These are phyloP conservation scores for Huntiella decipiens DNA, from an alignment of 2,329 filamentous ascomycete genomes.

Conservation along the genomic window DNA sequence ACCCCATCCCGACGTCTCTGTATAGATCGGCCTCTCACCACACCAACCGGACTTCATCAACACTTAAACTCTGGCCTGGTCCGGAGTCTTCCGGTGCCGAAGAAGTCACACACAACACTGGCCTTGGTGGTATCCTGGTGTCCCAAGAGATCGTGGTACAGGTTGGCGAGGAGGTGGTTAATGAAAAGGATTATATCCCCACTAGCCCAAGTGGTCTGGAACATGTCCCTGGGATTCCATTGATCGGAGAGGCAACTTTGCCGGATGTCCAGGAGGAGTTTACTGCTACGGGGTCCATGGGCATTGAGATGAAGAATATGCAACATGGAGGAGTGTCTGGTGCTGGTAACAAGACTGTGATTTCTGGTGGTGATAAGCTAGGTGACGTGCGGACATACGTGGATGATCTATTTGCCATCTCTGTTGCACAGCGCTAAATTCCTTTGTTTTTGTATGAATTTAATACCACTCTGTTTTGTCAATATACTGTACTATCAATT, in stretches of 20 bases:
- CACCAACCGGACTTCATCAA: slow-evolving; percentile 17
- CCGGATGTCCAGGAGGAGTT: background rate
- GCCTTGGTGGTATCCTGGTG: slow-evolving; percentile 40
- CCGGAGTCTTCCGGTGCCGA: slow-evolving; percentile 8
- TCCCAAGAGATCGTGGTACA: slow-evolving; percentile 39
- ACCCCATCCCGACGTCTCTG: slow-evolving; percentile 15
- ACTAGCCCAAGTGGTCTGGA: slow-evolving; percentile 2
- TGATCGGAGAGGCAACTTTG: slow-evolving; percentile 7
- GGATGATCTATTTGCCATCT: slow-evolving; percentile 21
- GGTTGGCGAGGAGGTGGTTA: slow-evolving; percentile 17
- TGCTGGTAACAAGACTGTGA: slow-evolving; percentile 15
- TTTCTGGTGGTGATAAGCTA: slow-evolving; percentile 17
- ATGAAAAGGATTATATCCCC: slow-evolving; percentile 12
- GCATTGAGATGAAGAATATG: slow-evolving; percentile 11
- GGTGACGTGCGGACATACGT: slow-evolving; percentile 23
- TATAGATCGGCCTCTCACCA: slow-evolving; percentile 13
- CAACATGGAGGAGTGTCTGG: slow-evolving; percentile 14
- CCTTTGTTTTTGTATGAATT: background rate
- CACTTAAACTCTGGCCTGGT: slow-evolving; percentile 18
- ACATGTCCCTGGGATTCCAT: slow-evolving; percentile 1
- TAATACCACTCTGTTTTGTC: background rate
- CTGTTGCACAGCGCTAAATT: slow-evolving; percentile 6
- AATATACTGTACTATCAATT: too few species aligned
- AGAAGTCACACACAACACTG: slow-evolving; percentile 11
- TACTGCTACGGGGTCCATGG: background rate